Evolutionary conservation across 495 filamentous ascomycete species (phyloP).

Genomic region (Poronia punctata): DNA sequence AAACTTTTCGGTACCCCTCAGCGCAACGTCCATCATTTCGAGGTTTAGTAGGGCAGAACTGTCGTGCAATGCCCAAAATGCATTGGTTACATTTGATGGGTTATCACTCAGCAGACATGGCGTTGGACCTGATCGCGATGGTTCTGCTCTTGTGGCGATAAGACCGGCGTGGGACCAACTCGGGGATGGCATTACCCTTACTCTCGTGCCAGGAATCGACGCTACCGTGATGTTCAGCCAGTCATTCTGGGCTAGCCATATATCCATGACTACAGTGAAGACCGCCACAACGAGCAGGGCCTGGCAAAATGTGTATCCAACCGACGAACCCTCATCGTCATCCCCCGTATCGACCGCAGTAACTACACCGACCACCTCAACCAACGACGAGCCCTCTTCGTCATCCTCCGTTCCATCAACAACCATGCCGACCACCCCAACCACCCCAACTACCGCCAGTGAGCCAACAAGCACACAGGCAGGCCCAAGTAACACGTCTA

Average conservation of each 20-base stretch:
- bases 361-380: constrained; percentile 17
- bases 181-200: constrained; percentile 31
- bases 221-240: constrained; percentile 26
- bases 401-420: constrained; percentile 21
- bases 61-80: constrained; percentile 75
- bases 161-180: constrained; percentile 10
- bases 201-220: constrained; percentile 22
- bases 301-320: neutral
- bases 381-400: constrained; percentile 11
- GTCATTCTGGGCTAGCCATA: constrained; percentile 8
- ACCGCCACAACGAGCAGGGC: neutral
- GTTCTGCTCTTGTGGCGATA: constrained; percentile 16
- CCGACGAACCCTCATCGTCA: neutral
- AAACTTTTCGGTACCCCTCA: constrained; percentile 72
- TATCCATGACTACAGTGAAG: constrained; percentile 17
- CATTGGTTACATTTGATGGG: constrained; percentile 74
- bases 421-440: constrained; percentile 2
- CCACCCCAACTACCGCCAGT: constrained; percentile 18
- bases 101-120: constrained; percentile 27
- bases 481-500: constrained; percentile 14
- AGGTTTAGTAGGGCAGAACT: constrained; percentile 68
- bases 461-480: constrained; percentile 20
- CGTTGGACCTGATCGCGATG: constrained; percentile 5
- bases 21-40: constrained; percentile 56
- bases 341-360: constrained; percentile 16